Evolutionary conservation across 345 rosid genomes (phyloP), one percentile per base, ranked within the genome.

Genomic region (Eucalyptus viminalis): DNA sequence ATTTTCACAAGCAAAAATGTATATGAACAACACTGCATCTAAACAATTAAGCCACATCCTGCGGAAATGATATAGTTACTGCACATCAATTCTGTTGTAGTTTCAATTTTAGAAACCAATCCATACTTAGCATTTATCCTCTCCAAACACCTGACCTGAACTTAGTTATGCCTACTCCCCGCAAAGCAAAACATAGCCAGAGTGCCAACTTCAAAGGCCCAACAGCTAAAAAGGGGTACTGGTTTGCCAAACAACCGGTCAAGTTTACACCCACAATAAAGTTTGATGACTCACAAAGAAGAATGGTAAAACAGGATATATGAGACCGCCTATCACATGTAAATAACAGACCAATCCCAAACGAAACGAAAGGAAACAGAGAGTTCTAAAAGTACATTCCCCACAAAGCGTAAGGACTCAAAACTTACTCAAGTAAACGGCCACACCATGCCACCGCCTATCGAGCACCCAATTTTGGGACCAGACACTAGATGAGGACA

Each of bases 391-490:
- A 87, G 67, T 8, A 87, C 88, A 37, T 40, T 21, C 85, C 85
- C 47, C 85, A 72, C 50, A 49, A 67, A 76, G 29, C 49, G 8
- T 31, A 88, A 67, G 25, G 86, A 88, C 80, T 83, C 51, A 58
- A 83, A 31, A 34, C 44, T 60, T 80, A 88, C 89, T 43, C 69
- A 87, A 22, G 34, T 22, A 58, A 11, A 60, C 14, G 29, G 47
- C 85, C 44, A 27, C 88, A 50, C 83, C 87, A 56, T 80, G 86
- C 95, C 95, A 92, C 94, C 93, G 93, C 86, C 94, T 87, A 67
- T 93, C 95, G 19, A 93, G 95, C 89, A 94, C 94, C 95, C 95
- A 92, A 86, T 91, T 91, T 91, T 92, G 93, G 6, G 92, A 92
- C 88, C 92, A 89, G 76, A 80, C 89, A 51, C 87, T 76, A 15